phyloP scores from a whole-genome alignment of 2,329 filamentous ascomycete genomes.

The Xylariaceae sp. region DNA sequence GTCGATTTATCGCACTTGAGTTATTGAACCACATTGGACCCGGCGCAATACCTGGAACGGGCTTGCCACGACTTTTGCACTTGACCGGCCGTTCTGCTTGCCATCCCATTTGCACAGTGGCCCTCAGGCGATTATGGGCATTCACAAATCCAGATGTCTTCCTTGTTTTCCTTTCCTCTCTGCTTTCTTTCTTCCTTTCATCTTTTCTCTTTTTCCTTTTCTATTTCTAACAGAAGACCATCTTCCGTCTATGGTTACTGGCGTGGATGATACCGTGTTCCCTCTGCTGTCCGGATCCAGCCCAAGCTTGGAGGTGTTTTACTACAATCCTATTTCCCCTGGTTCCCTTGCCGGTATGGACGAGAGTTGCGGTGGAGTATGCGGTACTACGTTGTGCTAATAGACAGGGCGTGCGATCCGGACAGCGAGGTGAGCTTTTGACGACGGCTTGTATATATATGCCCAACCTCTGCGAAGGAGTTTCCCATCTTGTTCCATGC shows the following conservation, averaged over 20 bases:
- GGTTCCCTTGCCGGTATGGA: conserved; percentile 28
- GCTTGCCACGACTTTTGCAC: conserved; percentile 31
- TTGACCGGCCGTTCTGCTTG: conserved; percentile 29
- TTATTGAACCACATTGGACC: conserved; percentile 31
- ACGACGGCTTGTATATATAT: conserved; percentile 46
- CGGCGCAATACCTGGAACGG: conserved; percentile 30
- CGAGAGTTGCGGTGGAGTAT: conserved; percentile 30
- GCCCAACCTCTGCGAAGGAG: conserved; percentile 40
- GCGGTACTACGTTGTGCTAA: conserved; percentile 31
- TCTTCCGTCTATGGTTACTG: conserved; percentile 25
- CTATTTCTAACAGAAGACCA: conserved; percentile 31
- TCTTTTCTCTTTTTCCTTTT: conserved; percentile 27
- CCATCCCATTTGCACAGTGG: conserved; percentile 30
- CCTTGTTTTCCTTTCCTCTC: conserved; percentile 21
- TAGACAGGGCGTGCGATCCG: conserved; percentile 38
- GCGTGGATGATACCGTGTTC: conserved; percentile 30
- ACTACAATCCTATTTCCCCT: conserved; percentile 27
- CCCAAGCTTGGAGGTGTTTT: conserved; percentile 29
- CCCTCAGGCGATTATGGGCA: conserved; percentile 26
- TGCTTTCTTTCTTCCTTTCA: conserved; percentile 25
- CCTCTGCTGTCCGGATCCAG: conserved; percentile 39
- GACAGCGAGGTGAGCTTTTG: conserved; percentile 51
- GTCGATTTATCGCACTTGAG: conserved; percentile 29
- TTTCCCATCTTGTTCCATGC: conserved; percentile 24
- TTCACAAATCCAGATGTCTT: conserved; percentile 27